Conservation (phyloP, 1,284 basidiomycete species). For the Marasmius fiardii region DNA sequence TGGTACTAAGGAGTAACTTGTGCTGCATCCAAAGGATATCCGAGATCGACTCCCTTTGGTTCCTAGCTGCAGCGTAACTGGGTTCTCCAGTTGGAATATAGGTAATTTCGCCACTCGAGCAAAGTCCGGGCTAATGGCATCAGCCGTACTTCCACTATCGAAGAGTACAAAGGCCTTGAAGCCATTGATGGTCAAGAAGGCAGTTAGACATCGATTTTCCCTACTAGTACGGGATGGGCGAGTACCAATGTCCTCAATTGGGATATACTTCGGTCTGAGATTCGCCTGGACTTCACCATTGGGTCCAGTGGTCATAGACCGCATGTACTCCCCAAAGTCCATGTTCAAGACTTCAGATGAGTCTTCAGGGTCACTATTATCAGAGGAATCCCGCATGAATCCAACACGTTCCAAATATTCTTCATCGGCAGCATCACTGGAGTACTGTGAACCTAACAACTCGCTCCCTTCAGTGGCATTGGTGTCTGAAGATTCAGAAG, state of each 20-base stretch:
- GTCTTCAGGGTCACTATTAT: not conserved
- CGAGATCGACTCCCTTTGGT: constrained; percentile 20
- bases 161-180: constrained; percentile 12
- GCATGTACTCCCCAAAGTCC: not conserved
- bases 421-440: not conserved
- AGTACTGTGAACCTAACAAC: too few species aligned
- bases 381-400: not conserved
- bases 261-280: not conserved
- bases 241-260: not conserved
- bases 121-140: constrained; percentile 20
- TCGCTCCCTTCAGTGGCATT: not conserved
- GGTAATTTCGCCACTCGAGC: constrained; percentile 8
- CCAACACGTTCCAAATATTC: not conserved
- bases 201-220: constrained; percentile 9
- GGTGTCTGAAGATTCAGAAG: not conserved
- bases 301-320: not conserved
- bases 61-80: too few species aligned
- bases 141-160: too few species aligned
- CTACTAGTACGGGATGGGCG: not conserved
- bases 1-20: not conserved
- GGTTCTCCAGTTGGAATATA: constrained; percentile 17
- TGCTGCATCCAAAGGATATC: constrained; percentile 19
- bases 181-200: constrained; percentile 17
- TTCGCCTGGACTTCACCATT: not conserved
- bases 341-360: not conserved